Evolutionary conservation across 2,329 filamentous ascomycete genomes (phyloP).

Genomic region (Ascocoryne sarcoides): DNA sequence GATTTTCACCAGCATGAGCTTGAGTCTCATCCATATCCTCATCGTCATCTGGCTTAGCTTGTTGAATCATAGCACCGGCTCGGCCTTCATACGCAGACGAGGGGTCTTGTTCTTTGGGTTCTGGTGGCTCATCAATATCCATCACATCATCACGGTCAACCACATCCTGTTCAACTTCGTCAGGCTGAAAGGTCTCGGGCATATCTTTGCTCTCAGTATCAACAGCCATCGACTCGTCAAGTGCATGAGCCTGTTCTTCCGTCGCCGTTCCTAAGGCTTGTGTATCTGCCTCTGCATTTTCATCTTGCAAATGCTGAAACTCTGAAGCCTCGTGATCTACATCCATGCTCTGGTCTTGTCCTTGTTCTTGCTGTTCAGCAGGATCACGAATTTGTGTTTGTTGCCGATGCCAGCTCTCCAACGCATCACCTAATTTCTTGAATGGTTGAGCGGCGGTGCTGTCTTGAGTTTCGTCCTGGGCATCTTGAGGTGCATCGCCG

Average conservation of each 20-base stretch:
- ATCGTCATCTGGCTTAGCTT: constrained; percentile 35
- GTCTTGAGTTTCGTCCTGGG: constrained; percentile 31
- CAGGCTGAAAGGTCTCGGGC: constrained; percentile 41
- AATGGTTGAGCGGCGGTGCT: constrained; percentile 58
- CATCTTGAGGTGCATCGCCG: constrained; percentile 32
- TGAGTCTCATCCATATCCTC: constrained; percentile 43
- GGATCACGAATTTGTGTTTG: constrained; percentile 65
- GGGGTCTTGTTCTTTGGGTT: constrained; percentile 34
- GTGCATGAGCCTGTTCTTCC: constrained; percentile 75
- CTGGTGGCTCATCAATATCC: constrained; percentile 33
- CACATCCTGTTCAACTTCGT: constrained; percentile 35
- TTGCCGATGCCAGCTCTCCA: constrained; percentile 88
- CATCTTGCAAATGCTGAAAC: constrained; percentile 86
- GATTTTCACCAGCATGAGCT: constrained; percentile 29
- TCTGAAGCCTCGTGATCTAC: constrained; percentile 69
- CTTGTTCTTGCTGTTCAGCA: constrained; percentile 41
- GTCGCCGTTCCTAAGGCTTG: constrained; percentile 85
- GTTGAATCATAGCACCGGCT: constrained; percentile 48
- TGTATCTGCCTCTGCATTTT: constrained; percentile 72
- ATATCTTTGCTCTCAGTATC: constrained; percentile 57
- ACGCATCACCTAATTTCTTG: constrained; percentile 86
- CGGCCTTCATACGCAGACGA: constrained; percentile 45
- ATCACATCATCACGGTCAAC: constrained; percentile 36
- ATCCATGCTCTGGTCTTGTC: constrained; percentile 25
- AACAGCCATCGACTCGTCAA: constrained; percentile 84